These are phyloP conservation scores for Neoscytalidium dimidiatum DNA, from an alignment of 2,329 filamentous ascomycete genomes.

Conservation along the genomic window DNA sequence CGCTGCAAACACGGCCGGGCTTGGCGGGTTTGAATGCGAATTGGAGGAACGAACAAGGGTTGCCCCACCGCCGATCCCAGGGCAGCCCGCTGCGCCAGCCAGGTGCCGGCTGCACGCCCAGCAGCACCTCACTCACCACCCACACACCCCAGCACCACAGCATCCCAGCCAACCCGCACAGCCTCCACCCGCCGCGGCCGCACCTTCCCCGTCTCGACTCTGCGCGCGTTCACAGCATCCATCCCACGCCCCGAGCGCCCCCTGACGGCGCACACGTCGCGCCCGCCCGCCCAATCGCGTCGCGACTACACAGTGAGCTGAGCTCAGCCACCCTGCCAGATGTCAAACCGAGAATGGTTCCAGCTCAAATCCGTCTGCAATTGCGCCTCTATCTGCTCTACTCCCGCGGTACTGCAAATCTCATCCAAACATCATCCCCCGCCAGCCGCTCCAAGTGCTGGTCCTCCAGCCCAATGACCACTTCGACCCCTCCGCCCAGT, in stretches of 20 bases:
- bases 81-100: too few relatives aligned
- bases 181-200: background rate
- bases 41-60: too few relatives aligned
- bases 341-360: slow-evolving; percentile 5
- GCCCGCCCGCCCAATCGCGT: background rate
- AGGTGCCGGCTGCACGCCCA: too few relatives aligned
- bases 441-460: background rate
- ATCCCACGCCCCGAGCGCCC: background rate
- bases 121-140: too few relatives aligned
- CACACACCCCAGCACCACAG: too few relatives aligned
- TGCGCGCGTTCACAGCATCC: background rate
- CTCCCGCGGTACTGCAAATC: background rate
- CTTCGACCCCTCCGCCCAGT: background rate
- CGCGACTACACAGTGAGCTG: background rate
- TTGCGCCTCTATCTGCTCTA: background rate
- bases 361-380: background rate
- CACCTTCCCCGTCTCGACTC: background rate
- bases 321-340: slow-evolving; percentile 10
- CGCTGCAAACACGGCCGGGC: slow-evolving; percentile 6
- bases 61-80: slow-evolving; percentile 8
- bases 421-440: background rate
- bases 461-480: background rate
- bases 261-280: background rate
- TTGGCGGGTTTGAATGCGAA: slow-evolving; percentile 6
- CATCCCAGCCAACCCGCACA: too few relatives aligned